Base-by-base conservation (phyloP, 495 filamentous ascomycete genomes). In the Aspergillus campestris region DNA sequence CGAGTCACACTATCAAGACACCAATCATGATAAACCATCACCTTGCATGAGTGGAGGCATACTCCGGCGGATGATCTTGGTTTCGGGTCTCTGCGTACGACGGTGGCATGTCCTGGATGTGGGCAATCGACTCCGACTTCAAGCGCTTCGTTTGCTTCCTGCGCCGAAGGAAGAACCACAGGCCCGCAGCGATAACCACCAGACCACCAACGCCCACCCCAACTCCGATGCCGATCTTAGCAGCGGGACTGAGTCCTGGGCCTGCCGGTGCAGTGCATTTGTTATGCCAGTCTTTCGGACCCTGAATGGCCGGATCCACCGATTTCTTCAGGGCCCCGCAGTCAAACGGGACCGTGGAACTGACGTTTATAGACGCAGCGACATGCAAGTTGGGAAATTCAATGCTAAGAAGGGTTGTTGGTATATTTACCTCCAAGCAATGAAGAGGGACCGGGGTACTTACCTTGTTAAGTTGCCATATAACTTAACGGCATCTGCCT, bases 61-160 rank as follows among this genome's bases (percentile, higher is more conserved):
- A 24, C 18, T 24, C 18, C 1, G 18, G 45, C 56, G 33, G 53
- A 58, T 9, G 53, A 59, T 5, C 54, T 58, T 39, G 50, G 42
- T n/a, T 54, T 4, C 18, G 18, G 18, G 2, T 24, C 18, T 24
- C 18, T 24, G 18, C 18, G 4, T 24, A 24, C 18, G 18, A 2
- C 18, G 18, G 18, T 24, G 18, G 18, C 18, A 24, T 24, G 18
- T 24, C 18, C 2, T 4, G 2, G 18, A 24, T 1, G 18, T 24
- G 18, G 18, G 18, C 4, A 24, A 24, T 24, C 2, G 18, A 24
- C 18, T 24, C 18, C 18, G 18, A 38, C 13, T 38, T 38, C 13
- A 15, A 38, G 36, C 36, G 8, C 9, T 38, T 38, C 24, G 36
- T 38, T 15, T 15, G 36, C 13, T 38, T 38, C 13, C 7, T 38